Percentiles rank a stretch among this genome's conserved stretches.
Conservation (phyloP, 148 eudicot genomes). For the Cornus florida region DNA sequence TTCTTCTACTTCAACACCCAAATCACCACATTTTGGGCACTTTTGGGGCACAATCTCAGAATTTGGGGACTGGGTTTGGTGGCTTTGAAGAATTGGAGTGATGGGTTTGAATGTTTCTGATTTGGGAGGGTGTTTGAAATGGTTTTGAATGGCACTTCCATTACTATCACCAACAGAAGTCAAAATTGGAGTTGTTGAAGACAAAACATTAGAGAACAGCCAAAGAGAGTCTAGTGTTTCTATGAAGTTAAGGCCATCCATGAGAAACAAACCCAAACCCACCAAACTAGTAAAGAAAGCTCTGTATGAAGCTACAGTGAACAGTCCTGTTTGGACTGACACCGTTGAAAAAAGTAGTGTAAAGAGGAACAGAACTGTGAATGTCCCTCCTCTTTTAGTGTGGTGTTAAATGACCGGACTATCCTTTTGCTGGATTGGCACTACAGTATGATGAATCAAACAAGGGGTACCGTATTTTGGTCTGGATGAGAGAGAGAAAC, state of each 20-base stretch:
- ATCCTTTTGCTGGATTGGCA: background rate
- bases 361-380: too few relatives aligned
- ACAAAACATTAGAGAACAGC: background rate
- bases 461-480: background rate
- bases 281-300: background rate
- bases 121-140: background rate
- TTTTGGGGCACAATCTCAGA: background rate
- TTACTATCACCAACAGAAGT: background rate
- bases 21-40: background rate
- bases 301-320: background rate
- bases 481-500: background rate
- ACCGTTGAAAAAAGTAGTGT: too few relatives aligned
- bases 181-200: background rate
- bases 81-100: background rate
- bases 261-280: background rate
- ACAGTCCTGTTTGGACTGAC: background rate
- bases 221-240: background rate
- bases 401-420: background rate
- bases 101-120: background rate
- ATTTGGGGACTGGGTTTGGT: background rate
- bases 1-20: background rate
- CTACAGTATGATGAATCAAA: too few relatives aligned
- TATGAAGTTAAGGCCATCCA: background rate
- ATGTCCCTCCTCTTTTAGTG: too few relatives aligned
- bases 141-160: background rate